Conservation (phyloP, 1,284 basidiomycete species). For the Psilocybe mexicana region DNA sequence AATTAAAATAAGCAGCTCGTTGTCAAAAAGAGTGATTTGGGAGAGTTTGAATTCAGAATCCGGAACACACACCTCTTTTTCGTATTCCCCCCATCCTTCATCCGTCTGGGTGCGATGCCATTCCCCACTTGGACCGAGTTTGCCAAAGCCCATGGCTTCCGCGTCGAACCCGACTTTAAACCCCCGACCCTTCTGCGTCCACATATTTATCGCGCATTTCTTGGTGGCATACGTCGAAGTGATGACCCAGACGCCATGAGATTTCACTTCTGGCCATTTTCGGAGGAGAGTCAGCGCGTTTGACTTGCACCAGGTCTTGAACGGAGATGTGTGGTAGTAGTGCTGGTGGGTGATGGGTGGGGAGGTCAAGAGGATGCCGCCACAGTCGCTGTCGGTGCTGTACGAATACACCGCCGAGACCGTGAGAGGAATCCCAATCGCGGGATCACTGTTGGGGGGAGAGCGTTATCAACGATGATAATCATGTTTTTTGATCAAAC, state of each 20-base stretch:
- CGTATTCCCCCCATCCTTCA: constrained; percentile 24
- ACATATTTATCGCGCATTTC: constrained; percentile 24
- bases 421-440: constrained; percentile 19
- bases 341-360: constrained; percentile 21
- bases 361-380: constrained; percentile 22
- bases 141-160: constrained; percentile 14
- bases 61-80: constrained; percentile 9
- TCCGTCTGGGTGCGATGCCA: constrained; percentile 21
- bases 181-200: constrained; percentile 13
- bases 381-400: constrained; percentile 16
- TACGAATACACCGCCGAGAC: constrained; percentile 23
- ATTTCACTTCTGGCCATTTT: constrained; percentile 19
- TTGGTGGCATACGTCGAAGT: constrained; percentile 22
- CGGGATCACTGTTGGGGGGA: constrained; percentile 12
- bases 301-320: constrained; percentile 23
- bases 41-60: not conserved
- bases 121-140: constrained; percentile 18
- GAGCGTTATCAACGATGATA: not conserved
- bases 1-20: not conserved
- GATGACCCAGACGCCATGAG: constrained; percentile 22
- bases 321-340: constrained; percentile 19
- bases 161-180: constrained; percentile 23
- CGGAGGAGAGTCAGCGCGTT: constrained; percentile 20
- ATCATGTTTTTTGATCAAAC: not conserved
- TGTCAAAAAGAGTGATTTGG: too few relatives aligned